Evolutionary conservation across 2,329 filamentous ascomycete species (phyloP).

Genomic region (Pestalotiopsis fici): DNA sequence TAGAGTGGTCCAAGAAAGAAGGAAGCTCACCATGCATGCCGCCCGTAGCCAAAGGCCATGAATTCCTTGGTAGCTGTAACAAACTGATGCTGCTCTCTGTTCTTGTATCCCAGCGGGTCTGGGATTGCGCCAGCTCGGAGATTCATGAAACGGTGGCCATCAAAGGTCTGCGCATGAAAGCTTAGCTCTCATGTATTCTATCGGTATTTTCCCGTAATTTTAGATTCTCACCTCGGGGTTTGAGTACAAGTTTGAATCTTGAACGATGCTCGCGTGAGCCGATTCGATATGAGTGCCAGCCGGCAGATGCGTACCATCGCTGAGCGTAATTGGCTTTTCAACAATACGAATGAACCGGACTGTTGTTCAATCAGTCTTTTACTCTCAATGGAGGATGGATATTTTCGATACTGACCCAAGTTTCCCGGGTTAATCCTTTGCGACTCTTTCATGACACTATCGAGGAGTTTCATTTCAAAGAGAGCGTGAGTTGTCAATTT

Average conservation of each 20-base stretch:
- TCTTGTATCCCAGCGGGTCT: constrained; percentile 24
- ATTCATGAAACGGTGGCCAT: constrained; percentile 34
- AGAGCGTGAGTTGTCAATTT: constrained; percentile 31
- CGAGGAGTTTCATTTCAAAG: constrained; percentile 39
- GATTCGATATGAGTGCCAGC: constrained; percentile 41
- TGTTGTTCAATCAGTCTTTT: not conserved
- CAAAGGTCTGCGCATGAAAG: constrained; percentile 21
- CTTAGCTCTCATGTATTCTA: no score
- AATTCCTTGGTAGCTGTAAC: constrained; percentile 34
- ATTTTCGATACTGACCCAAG: constrained; percentile 15
- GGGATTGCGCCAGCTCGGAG: constrained; percentile 27
- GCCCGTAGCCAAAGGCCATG: constrained; percentile 40
- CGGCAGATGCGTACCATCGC: constrained; percentile 32
- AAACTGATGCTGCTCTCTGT: constrained; percentile 39
- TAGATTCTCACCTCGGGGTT: constrained; percentile 28
- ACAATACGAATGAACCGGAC: constrained; percentile 46
- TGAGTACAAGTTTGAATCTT: constrained; percentile 32
- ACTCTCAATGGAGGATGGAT: not conserved
- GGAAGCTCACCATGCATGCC: constrained; percentile 29
- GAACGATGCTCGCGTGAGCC: constrained; percentile 28
- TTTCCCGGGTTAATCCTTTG: constrained; percentile 27
- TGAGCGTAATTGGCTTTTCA: constrained; percentile 20
- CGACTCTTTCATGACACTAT: constrained; percentile 36
- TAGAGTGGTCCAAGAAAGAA: not conserved
- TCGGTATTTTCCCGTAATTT: constrained; percentile 1